These are phyloP conservation scores for Cutaneotrichosporon cavernicola DNA, from an alignment of 1,284 basidiomycete species.

Conservation along the genomic window DNA sequence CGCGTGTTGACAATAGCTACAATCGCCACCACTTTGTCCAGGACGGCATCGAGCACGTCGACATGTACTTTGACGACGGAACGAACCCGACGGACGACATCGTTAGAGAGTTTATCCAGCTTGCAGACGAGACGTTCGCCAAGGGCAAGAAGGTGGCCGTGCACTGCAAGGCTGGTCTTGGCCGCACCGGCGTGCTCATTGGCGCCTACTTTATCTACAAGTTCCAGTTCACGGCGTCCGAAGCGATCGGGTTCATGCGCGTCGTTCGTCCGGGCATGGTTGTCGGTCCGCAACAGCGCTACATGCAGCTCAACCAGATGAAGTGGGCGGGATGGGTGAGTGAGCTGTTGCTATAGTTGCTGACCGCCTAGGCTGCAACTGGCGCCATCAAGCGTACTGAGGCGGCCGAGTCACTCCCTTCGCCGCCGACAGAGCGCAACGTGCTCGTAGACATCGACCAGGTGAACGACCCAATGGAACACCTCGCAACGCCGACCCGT, in stretches of 20 bases:
- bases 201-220: conserved; percentile 99
- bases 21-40: conserved; percentile 80
- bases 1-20: conserved; percentile 57
- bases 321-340: conserved; percentile 91
- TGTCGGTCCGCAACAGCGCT: conserved; percentile 79
- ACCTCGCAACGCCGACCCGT: conserved; percentile 9
- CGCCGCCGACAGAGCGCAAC: conserved; percentile 36
- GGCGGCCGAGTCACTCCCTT: conserved; percentile 54
- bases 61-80: conserved; percentile 96
- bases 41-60: conserved; percentile 75
- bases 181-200: conserved; percentile 74
- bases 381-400: conserved; percentile 58
- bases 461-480: conserved; percentile 2
- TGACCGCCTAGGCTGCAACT: conserved; percentile 53
- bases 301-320: conserved; percentile 92
- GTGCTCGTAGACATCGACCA: conserved; percentile 1
- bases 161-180: conserved; percentile 62
- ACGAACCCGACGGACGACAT: conserved; percentile 82
- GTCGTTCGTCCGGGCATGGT: conserved; percentile 89
- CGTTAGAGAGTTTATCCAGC: conserved; percentile 81
- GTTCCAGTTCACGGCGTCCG: conserved; percentile 96
- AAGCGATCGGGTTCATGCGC: conserved; percentile 98
- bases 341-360: conserved; percentile 59
- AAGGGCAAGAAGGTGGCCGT: conserved; percentile 79
- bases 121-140: conserved; percentile 72